Base-by-base conservation (phyloP, 2,329 filamentous ascomycete genomes). In the Aspergillus proliferans region DNA sequence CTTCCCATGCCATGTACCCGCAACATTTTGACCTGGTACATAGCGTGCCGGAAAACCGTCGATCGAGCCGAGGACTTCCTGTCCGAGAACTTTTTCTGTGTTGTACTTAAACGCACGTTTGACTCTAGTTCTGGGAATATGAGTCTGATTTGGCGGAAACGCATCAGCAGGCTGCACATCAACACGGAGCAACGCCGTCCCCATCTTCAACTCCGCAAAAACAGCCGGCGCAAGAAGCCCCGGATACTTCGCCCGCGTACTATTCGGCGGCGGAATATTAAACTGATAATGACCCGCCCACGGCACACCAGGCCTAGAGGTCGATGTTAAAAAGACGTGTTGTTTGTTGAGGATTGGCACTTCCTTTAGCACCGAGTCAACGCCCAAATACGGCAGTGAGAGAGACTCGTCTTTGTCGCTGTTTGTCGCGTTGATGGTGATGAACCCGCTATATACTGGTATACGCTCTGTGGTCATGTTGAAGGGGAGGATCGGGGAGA, bases 391-490 rank as follows among this genome's bases (percentile, higher is more conserved):
- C 5, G 65, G 64, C 7, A 67, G 51, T 18, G 61, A 62, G 28
- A 65, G 55, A 3, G 54, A 59, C 33, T 59, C 59, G 6, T 30
- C 45, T 14, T 30, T 47, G 39, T 46, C 55, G 21, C 38, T 47
- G 43, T 46, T 57, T 14, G 55, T 59, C 2, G 55, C 58, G 14
- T 60, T 60, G 19, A 63, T 22, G 3, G 58, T 54, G 46, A 67
- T 58, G 47, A 64, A 66, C 10, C 65, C 63, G 47, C 62, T 59
- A 52, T 66, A 67, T 28, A 66, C 58, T 7, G 65, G 62, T 15
- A 67, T 61, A 21, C 59, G 60, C 6, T 52, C 44, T n/a, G 43
- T 36, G 15, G 34, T 36, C 15, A 36, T 7, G 8, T 18, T 18
- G 34, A 18, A 36, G 14, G 34, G 34, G 6, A 18, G 14, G 14